phyloP scores from a whole-genome alignment of 1,284 basidiomycete species.

The Melampsora larici-populina region DNA sequence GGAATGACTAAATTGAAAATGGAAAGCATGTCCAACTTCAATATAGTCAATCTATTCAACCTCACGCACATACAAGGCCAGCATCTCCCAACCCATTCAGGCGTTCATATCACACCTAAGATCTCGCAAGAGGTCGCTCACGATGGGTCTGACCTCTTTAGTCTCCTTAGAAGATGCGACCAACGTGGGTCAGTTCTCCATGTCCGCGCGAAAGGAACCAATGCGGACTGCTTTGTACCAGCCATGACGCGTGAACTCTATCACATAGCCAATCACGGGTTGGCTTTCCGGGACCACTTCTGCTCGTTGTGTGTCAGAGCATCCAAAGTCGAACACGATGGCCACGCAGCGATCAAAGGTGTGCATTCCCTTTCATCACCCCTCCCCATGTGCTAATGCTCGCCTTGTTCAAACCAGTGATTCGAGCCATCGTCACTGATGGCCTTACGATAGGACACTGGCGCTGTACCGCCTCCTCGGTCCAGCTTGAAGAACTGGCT shows the following conservation, averaged over 20 bases:
- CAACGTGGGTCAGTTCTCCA: background rate
- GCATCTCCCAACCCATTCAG: background rate
- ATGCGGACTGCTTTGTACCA: too few relatives aligned
- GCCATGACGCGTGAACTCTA: too few relatives aligned
- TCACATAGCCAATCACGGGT: background rate
- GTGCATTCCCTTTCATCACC: background rate
- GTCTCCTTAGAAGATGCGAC: background rate
- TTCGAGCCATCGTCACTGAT: background rate
- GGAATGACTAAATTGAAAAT: too few relatives aligned
- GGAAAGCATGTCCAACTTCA: background rate
- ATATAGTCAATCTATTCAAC: background rate
- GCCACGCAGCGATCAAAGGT: background rate
- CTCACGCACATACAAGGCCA: background rate
- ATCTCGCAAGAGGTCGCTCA: too few relatives aligned
- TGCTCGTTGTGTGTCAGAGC: background rate
- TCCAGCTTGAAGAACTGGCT: background rate
- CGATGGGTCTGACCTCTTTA: background rate
- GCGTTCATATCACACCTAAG: too few relatives aligned
- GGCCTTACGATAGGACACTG: background rate
- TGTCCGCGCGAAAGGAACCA: too few relatives aligned
- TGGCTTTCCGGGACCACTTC: background rate
- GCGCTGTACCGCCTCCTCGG: background rate
- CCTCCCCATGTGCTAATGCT: too few relatives aligned
- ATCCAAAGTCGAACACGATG: background rate
- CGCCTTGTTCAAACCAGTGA: background rate